phyloP scores from a whole-genome alignment of 768 basidiomycete genomes.

The Phanerochaete carnosa region DNA sequence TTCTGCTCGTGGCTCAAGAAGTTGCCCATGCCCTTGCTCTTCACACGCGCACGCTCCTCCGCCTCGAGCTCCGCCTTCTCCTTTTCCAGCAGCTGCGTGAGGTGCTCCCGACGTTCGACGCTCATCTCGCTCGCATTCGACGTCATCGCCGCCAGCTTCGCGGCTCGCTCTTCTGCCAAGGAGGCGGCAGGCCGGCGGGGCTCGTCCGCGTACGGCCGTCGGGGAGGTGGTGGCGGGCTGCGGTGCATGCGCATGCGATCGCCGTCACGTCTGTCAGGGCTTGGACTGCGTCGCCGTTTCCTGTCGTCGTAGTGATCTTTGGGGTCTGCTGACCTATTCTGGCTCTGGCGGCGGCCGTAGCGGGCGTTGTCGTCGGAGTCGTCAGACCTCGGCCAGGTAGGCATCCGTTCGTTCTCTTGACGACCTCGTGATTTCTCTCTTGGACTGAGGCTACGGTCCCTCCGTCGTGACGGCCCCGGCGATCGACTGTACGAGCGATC shows the following conservation, averaged over 20 bases:
- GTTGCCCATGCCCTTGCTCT: slow-evolving; percentile 73
- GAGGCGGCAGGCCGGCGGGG: slow-evolving; percentile 19
- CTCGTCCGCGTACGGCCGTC: slow-evolving; percentile 21
- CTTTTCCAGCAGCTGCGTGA: slow-evolving; percentile 64
- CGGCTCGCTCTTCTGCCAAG: slow-evolving; percentile 58
- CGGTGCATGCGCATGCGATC: slow-evolving; percentile 50
- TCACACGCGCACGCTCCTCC: slow-evolving; percentile 64
- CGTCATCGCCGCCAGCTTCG: slow-evolving; percentile 90
- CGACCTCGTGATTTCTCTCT: not conserved
- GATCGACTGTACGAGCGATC: slow-evolving; percentile 26
- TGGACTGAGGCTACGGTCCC: slow-evolving; percentile 18
- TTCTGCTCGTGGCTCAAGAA: slow-evolving; percentile 85
- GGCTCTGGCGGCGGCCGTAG: slow-evolving; percentile 25
- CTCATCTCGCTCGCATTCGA: slow-evolving; percentile 66
- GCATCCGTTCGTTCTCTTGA: slow-evolving; percentile 29
- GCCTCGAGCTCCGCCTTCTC: slow-evolving; percentile 77
- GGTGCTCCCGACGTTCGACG: slow-evolving; percentile 65
- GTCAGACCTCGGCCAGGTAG: slow-evolving; percentile 48
- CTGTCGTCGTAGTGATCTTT: slow-evolving; percentile 23
- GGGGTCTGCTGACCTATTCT: slow-evolving; percentile 17
- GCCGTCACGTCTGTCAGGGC: slow-evolving; percentile 26
- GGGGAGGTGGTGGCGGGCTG: slow-evolving; percentile 36
- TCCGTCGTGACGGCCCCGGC: slow-evolving; percentile 29
- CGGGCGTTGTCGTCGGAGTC: slow-evolving; percentile 45
- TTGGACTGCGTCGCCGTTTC: slow-evolving; percentile 36